Evolutionary conservation across 2,329 filamentous ascomycete genomes (phyloP), one percentile per base, ranked within the genome.

Genomic region (Ophiocordyceps camponoti-rufipedis): DNA sequence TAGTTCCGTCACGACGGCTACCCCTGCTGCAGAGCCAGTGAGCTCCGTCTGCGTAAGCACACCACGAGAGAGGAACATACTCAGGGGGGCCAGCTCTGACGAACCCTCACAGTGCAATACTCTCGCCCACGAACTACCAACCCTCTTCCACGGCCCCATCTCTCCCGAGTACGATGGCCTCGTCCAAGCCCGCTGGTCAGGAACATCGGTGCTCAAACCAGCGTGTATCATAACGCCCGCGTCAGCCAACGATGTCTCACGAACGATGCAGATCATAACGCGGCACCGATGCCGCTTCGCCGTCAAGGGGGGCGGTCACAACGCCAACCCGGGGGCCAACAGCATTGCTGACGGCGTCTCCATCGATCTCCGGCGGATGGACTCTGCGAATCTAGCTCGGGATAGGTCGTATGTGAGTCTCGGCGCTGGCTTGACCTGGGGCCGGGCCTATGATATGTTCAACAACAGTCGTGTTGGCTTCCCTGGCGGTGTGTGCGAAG

Each of bases 231-330:
- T 41, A 8, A 41, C 44, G 28, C 44, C 44, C 13, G 67, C 70
- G 49, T 31, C 35, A 7, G 35, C 44, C 38, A 9, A 14, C 2
- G 44, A 45, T 14, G 38, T 45, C 3, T 40, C 44, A 28, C 18
- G 16, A 7, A 33, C 28, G 6, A 9, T 45, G 28, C 40, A 29
- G n/a, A 18, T 32, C 4, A 5, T 45, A 8, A 7, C 16, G 10
- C 2, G 13, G 28, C 10, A 32, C 9, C 28, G 29, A n/a, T 32
- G 38, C 16, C 12, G 29, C 19, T 48, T 54, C 28, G 65, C 67
- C 6, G 58, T 65, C 40, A 60, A 63, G 31, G 61, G 63, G 46
- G 68, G 67, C 19, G 68, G 68, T 0, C 68, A 71, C 52, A 61
- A 61, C n/a, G 58, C 63, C n/a, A 64, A 64, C 48, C 33, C 46